Evolutionary conservation across 805 yeast species (phyloP).

Genomic region (Candida caryicola): DNA sequence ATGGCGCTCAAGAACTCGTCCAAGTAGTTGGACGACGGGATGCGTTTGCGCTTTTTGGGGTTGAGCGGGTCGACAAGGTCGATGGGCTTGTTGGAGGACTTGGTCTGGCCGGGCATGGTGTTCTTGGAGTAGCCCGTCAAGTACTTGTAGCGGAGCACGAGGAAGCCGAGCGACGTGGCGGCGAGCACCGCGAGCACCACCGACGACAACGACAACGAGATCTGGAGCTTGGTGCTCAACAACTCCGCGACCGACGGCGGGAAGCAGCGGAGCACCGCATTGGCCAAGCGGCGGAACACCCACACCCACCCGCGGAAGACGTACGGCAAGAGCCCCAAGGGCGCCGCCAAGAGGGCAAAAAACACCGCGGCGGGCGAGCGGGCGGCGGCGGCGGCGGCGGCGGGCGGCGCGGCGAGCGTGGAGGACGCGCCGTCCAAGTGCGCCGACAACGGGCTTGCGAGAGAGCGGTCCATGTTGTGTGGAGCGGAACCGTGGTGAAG

Average conservation of each 20-base stretch:
- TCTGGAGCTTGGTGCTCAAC: conserved; percentile 43
- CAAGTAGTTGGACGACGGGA: conserved; percentile 58
- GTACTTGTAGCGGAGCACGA: conserved; percentile 59
- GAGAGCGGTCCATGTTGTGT: no score
- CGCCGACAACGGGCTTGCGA: no score
- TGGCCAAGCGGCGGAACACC: conserved; percentile 17
- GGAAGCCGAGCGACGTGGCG: conserved; percentile 35
- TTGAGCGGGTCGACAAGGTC: conserved; percentile 43
- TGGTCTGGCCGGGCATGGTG: conserved; percentile 39
- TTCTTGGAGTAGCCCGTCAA: conserved; percentile 57
- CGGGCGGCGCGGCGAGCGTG: no score
- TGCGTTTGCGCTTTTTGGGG: conserved; percentile 19
- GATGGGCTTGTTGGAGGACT: conserved; percentile 41
- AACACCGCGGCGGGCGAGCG: conserved; percentile 12
- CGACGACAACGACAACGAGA: conserved; percentile 51
- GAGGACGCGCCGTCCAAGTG: no score
- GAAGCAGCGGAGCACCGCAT: conserved; percentile 14
- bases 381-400: conserved; percentile 9
- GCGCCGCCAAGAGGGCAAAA: conserved; percentile 12
- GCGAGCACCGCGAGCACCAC: conserved; percentile 32
- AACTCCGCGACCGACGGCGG: conserved; percentile 24
- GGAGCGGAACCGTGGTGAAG: no score
- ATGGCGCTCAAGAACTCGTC: conserved; percentile 91
- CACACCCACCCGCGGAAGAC: conserved; percentile 11
- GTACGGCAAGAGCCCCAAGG: conserved; percentile 10